Percentiles rank a stretch among this genome's conserved stretches.
Conservation (phyloP, 2,329 filamentous ascomycete species). For the Hyphodiscus sp. region DNA sequence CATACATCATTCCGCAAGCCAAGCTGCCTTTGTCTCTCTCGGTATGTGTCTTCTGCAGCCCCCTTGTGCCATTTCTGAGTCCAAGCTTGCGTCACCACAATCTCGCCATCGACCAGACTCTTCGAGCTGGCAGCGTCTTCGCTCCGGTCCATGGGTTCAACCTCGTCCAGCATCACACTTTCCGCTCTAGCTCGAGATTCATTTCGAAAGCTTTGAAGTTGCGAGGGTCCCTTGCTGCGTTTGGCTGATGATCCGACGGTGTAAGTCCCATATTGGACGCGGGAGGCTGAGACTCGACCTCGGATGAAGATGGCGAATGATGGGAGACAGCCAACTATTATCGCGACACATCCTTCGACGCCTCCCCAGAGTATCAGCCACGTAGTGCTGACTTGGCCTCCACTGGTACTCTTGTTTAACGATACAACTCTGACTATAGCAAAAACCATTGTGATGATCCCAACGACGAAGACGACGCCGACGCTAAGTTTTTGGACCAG, state of each 20-base stretch:
- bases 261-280: background rate
- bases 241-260: background rate
- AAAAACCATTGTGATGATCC: constrained; percentile 17
- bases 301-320: constrained; percentile 17
- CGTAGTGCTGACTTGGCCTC: background rate
- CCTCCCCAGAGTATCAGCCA: background rate
- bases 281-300: constrained; percentile 5
- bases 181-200: constrained; percentile 7
- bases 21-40: background rate
- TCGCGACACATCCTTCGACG: constrained; percentile 12
- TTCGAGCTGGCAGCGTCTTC: constrained; percentile 2
- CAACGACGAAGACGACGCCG: constrained; percentile 13
- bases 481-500: constrained; percentile 9
- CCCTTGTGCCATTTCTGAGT: background rate
- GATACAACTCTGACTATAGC: constrained; percentile 16
- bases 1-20: background rate
- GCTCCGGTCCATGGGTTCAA: constrained; percentile 1
- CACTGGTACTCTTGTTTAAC: constrained; percentile 3
- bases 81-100: background rate
- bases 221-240: background rate
- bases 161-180: constrained; percentile 8
- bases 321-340: constrained; percentile 16
- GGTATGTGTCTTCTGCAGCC: background rate
- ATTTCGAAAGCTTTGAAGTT: constrained; percentile 1
- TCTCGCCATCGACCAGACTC: constrained; percentile 4